These are phyloP conservation scores for Botrytis cinerea DNA, from an alignment of 2,329 filamentous ascomycete genomes.

Conservation along the genomic window DNA sequence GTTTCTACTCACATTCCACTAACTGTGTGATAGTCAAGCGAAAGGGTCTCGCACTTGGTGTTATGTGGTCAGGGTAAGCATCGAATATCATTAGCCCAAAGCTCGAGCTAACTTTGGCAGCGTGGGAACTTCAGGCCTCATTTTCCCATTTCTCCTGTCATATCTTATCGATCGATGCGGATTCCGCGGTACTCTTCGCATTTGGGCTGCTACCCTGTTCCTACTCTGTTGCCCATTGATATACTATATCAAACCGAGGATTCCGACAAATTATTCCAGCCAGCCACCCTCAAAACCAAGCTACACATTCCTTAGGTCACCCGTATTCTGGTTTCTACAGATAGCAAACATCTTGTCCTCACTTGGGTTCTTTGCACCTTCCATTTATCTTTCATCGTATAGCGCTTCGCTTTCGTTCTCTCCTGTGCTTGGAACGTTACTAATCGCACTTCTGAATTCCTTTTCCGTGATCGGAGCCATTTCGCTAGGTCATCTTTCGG, in stretches of 20 bases:
- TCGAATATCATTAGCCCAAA: neutral
- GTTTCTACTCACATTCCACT: neutral
- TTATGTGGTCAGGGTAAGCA: constrained; percentile 47
- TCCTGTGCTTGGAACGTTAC: constrained; percentile 47
- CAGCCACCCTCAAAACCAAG: constrained; percentile 14
- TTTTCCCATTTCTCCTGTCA: constrained; percentile 45
- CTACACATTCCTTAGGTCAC: constrained; percentile 48
- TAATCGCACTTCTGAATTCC: constrained; percentile 52
- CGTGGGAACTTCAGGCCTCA: constrained; percentile 33
- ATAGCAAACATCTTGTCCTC: constrained; percentile 54
- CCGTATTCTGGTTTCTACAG: constrained; percentile 52
- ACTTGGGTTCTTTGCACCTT: constrained; percentile 56
- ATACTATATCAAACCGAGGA: constrained; percentile 57
- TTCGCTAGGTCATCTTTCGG: constrained; percentile 44
- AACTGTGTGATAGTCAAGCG: constrained; percentile 37
- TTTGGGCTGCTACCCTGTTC: constrained; percentile 45
- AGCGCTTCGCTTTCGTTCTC: constrained; percentile 47
- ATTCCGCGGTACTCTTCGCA: constrained; percentile 44
- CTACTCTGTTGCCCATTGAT: constrained; percentile 50
- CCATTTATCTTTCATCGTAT: constrained; percentile 55
- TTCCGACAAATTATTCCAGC: constrained; percentile 43
- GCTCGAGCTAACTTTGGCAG: constrained; percentile 9
- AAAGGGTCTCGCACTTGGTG: constrained; percentile 52
- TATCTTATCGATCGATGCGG: constrained; percentile 47
- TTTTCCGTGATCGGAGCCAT: constrained; percentile 50